Conservation (phyloP, 116 monocot genomes). For the Zostera marina region DNA sequence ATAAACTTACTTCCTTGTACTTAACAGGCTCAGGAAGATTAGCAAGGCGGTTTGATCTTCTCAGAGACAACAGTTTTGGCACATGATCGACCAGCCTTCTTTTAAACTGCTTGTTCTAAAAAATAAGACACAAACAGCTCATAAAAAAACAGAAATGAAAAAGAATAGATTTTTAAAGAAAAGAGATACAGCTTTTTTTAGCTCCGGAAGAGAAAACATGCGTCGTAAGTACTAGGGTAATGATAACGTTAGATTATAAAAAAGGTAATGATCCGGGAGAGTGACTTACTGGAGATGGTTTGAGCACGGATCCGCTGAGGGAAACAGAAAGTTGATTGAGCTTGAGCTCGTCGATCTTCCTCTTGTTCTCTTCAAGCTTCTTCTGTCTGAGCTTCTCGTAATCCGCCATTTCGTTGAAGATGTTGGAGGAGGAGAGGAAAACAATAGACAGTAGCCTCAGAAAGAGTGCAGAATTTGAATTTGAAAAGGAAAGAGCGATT, state of each 20-base stretch:
- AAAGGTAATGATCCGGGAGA: neutral
- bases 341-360: slow-evolving; percentile 69
- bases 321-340: slow-evolving; percentile 34
- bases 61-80: slow-evolving; percentile 6
- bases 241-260: neutral
- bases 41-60: slow-evolving; percentile 43
- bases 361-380: slow-evolving; percentile 82
- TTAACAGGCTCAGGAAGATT: slow-evolving; percentile 14
- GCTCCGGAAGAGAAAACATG: neutral
- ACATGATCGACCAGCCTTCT: slow-evolving; percentile 12
- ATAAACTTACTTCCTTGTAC: slow-evolving; percentile 17
- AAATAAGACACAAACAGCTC: neutral
- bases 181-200: too few relatives aligned
- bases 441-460: too few relatives aligned
- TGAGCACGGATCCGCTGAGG: slow-evolving; percentile 13
- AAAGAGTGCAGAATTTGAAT: slow-evolving; percentile 2
- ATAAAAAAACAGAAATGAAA: too few relatives aligned
- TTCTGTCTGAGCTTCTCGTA: slow-evolving; percentile 57
- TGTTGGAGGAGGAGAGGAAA: neutral
- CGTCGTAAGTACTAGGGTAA: too few relatives aligned
- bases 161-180: too few relatives aligned
- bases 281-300: slow-evolving; percentile 20
- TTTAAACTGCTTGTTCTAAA: slow-evolving; percentile 30
- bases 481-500: neutral
- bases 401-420: neutral